A percentile compares a stretch with the other conserved stretches of the same genome.
phyloP scores from a whole-genome alignment of 148 eudicot species.

The Arctostaphylos glauca region DNA sequence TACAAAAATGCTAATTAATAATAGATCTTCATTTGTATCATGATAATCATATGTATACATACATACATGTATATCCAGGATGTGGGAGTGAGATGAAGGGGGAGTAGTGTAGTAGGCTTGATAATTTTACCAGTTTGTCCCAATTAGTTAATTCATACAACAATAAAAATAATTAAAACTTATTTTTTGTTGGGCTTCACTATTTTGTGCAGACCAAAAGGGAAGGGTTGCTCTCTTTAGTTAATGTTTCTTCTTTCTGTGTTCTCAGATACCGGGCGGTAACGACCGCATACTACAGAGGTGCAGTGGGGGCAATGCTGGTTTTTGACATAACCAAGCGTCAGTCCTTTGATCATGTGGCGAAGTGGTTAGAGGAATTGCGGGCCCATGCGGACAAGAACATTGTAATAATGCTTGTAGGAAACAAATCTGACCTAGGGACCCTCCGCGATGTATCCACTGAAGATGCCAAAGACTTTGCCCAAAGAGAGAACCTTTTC shows the following conservation, averaged over 20 bases:
- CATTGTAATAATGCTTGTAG: conserved; percentile 25
- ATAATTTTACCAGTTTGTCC: no score
- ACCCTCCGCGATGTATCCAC: conserved; percentile 30
- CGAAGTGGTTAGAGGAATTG: conserved; percentile 31
- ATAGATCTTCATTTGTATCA: not conserved
- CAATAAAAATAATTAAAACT: no score
- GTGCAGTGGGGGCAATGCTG: conserved; percentile 35
- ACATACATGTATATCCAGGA: no score
- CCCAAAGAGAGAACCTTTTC: conserved; percentile 30
- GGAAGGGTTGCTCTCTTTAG: no score
- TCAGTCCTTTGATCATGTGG: conserved; percentile 27
- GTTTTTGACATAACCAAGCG: conserved; percentile 33
- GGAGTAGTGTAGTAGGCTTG: no score
- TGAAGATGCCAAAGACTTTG: conserved; percentile 38
- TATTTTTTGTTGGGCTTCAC: no score
- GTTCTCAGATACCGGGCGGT: conserved; percentile 26
- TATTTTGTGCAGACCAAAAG: no score
- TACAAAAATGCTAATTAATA: not conserved
- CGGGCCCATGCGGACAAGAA: conserved; percentile 30
- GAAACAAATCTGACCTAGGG: conserved; percentile 33
- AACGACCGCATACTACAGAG: conserved; percentile 37
- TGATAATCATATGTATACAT: no score
- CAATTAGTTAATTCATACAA: no score
- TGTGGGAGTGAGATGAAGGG: no score
- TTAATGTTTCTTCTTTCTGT: not conserved